Evolutionary conservation across 495 filamentous ascomycete genomes (phyloP).

Genomic region (Lepidopterella palustris): DNA sequence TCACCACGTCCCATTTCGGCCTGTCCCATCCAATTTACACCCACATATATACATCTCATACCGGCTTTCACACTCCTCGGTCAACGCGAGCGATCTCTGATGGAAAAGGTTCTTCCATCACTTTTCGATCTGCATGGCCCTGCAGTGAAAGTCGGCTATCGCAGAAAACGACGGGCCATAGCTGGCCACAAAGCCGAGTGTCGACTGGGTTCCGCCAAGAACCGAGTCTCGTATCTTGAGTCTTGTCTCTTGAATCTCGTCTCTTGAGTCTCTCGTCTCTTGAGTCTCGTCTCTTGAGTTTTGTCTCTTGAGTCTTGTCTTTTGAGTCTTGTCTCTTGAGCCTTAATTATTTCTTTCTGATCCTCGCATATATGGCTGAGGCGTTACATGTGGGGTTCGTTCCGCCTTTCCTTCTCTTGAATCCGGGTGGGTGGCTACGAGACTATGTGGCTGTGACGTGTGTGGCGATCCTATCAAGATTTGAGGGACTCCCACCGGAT

Average conservation of each 20-base stretch:
- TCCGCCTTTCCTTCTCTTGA: background rate
- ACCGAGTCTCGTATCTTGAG: too few species aligned
- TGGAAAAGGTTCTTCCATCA: too few species aligned
- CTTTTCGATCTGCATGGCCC: too few species aligned
- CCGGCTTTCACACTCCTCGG: background rate
- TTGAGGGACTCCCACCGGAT: background rate
- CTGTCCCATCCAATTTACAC: background rate
- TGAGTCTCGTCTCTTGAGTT: too few species aligned
- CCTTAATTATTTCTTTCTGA: background rate
- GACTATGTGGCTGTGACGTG: background rate
- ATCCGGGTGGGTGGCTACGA: background rate
- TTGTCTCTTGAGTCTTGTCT: background rate
- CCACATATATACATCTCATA: background rate
- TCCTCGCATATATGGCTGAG: background rate
- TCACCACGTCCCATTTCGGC: background rate
- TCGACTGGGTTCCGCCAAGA: too few species aligned
- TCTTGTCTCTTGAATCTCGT: too few species aligned
- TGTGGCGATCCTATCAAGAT: background rate
- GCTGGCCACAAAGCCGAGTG: too few species aligned
- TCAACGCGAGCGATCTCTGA: too few species aligned
- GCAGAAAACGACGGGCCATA: too few species aligned
- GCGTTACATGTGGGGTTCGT: background rate
- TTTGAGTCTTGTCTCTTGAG: background rate
- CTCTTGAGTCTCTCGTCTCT: too few species aligned
- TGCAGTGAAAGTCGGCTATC: too few species aligned